Base-by-base conservation (phyloP, 345 rosid species). In the Lumnitzera racemosa region DNA sequence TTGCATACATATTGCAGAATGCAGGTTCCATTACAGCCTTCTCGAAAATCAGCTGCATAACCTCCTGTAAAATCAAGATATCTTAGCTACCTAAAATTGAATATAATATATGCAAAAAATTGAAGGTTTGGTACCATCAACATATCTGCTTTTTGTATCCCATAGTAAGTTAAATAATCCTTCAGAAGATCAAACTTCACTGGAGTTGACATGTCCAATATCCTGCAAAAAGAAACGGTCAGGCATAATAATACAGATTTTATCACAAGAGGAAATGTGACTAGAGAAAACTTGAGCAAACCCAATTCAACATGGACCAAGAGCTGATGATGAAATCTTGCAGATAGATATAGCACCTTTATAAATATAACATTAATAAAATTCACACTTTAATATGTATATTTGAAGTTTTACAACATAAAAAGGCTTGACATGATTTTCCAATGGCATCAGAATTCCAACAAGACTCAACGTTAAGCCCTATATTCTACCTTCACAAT, bases 11-110 rank as follows among this genome's bases (percentile, higher is more conserved):
- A 51, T 82, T 81, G 62, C 91, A 82, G 59, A 85, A 82, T 17
- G 79, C 88, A 31, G 96, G 98, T 69, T 91, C 98, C 68, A 84
- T 70, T 51, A 91, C 90, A 69, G 98, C 91, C 78, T 91, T 86
- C 55, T 86, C 96, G 61, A 86, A 89, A 64, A 91, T 78, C 54
- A 91, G 81, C 53, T 77, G 74, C 20, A 89, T 79, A 62, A 88
- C 95, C 55, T 66, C 92, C 96, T 89, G 74, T 65, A 70, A 57
- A 29, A 17, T 14, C 0, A 49, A 47, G 20, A 64, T 14, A 48
- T 16, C n/a, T n/a, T 53, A 27, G 27, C 16, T 17, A 43, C 13
- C 46, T 49, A 47, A 46, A 53, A 24, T 15, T 12, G 17, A 11
- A 17, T 41, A 20, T 47, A n/a, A 63, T 15, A 46, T 36, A 58